phyloP scores from a whole-genome alignment of 2,329 filamentous ascomycete species.

The Zasmidium cellare region DNA sequence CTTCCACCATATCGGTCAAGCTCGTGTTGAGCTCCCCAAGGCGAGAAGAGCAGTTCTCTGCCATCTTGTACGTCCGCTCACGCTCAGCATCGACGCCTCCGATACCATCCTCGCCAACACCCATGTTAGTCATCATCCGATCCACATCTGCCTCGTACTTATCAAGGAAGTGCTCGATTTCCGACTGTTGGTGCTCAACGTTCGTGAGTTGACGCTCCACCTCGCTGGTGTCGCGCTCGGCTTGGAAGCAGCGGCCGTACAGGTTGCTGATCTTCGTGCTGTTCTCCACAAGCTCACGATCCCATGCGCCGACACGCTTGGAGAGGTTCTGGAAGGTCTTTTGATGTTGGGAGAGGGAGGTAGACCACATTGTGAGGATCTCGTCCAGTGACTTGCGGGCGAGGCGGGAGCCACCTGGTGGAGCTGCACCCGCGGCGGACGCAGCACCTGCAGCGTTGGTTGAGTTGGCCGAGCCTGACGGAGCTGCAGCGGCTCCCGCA shows the following conservation, averaged over 20 bases:
- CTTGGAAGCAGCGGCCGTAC: slow-evolving; percentile 88
- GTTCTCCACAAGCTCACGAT: slow-evolving; percentile 88
- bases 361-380: slow-evolving; percentile 95
- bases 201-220: slow-evolving; percentile 87
- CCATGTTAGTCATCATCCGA: slow-evolving; percentile 79
- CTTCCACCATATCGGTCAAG: slow-evolving; percentile 93
- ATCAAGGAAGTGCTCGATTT: slow-evolving; percentile 84
- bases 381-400: slow-evolving; percentile 99
- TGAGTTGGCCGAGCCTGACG: background rate
- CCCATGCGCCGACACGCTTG: slow-evolving; percentile 83
- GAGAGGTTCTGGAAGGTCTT: slow-evolving; percentile 95
- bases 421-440: slow-evolving; percentile 71
- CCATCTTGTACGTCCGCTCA: slow-evolving; percentile 90
- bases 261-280: slow-evolving; percentile 92
- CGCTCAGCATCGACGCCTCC: slow-evolving; percentile 92
- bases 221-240: slow-evolving; percentile 87
- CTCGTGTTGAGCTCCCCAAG: slow-evolving; percentile 93
- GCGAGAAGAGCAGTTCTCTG: slow-evolving; percentile 87
- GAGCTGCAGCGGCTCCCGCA: slow-evolving; percentile 1
- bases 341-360: slow-evolving; percentile 91
- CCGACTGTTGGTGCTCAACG: slow-evolving; percentile 90
- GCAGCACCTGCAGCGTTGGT: slow-evolving; percentile 8
- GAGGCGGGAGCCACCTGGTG: slow-evolving; percentile 77
- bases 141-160: slow-evolving; percentile 91
- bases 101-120: slow-evolving; percentile 50